Conservation (phyloP, 1,284 basidiomycete species). For the Austropuccinia psidii region DNA sequence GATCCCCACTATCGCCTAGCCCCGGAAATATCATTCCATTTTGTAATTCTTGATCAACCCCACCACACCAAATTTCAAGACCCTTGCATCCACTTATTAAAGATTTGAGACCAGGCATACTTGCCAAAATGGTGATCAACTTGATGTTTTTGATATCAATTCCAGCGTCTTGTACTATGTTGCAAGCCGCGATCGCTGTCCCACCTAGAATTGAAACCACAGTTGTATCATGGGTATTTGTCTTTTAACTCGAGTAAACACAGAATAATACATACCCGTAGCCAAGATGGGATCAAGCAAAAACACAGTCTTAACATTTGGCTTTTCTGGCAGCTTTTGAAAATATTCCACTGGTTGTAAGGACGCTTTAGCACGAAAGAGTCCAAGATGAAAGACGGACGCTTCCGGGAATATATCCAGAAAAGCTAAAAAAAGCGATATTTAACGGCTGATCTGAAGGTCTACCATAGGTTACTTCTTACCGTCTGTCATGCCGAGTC, state of each 20-base stretch:
- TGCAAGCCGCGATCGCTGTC: conserved; percentile 41
- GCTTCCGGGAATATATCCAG: conserved; percentile 75
- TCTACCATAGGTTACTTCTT: conserved; percentile 22
- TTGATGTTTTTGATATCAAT: conserved; percentile 58
- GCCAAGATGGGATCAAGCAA: conserved; percentile 82
- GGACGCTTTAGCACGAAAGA: conserved; percentile 80
- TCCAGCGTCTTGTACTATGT: conserved; percentile 47
- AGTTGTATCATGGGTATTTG: conserved; percentile 54
- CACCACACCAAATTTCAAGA: conserved; percentile 58
- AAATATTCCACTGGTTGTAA: conserved; percentile 95
- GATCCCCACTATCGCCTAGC: conserved; percentile 43
- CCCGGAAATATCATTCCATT: conserved; percentile 45
- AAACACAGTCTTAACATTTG: conserved; percentile 72
- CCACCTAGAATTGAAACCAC: not conserved
- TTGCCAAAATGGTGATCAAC: conserved; percentile 72
- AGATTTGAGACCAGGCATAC: conserved; percentile 62
- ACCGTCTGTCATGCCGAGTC: conserved; percentile 86
- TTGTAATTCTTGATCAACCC: conserved; percentile 43
- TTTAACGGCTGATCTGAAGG: not conserved
- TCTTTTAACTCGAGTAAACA: conserved; percentile 43
- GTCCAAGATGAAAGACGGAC: conserved; percentile 78
- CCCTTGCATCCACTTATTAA: conserved; percentile 65
- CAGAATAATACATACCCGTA: conserved; percentile 55
- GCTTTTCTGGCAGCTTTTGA: conserved; percentile 72
- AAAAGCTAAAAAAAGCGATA: conserved; percentile 49